These are phyloP conservation scores for Amanita subjunquillea DNA, from an alignment of 768 basidiomycete genomes.

Conservation along the genomic window DNA sequence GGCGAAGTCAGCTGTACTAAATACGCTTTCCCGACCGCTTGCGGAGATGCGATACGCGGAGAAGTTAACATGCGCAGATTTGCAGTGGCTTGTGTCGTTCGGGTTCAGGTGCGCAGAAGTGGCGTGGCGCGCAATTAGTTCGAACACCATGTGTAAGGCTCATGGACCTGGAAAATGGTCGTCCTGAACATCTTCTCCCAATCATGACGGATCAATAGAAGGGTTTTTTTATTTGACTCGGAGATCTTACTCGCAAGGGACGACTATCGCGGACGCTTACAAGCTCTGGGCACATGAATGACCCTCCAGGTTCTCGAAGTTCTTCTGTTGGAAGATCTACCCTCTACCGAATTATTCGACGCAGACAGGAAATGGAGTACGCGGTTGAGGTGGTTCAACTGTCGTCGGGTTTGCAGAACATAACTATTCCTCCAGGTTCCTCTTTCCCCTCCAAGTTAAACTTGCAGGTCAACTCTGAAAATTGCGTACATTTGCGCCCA, in stretches of 20 bases:
- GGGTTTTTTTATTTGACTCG: neutral
- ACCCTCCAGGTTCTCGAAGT: neutral
- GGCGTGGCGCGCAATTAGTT: neutral
- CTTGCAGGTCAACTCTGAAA: too few species aligned
- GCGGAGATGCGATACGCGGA: neutral
- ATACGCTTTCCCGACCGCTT: neutral
- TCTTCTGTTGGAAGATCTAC: too few species aligned
- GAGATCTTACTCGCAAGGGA: neutral
- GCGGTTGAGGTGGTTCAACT: neutral
- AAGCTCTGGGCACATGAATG: neutral
- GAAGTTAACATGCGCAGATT: neutral
- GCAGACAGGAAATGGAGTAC: neutral
- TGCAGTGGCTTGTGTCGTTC: neutral
- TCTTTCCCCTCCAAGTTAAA: neutral
- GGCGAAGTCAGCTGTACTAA: neutral
- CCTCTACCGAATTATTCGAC: neutral
- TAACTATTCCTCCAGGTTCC: neutral
- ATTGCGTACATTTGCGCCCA: too few species aligned
- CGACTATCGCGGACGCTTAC: neutral
- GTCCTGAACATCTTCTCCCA: too few species aligned
- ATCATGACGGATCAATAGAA: neutral
- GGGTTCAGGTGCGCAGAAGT: conserved; percentile 1
- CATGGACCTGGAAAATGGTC: neutral
- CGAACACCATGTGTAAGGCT: neutral
- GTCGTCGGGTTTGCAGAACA: too few species aligned